phyloP scores from a whole-genome alignment of 2,329 filamentous ascomycete genomes.

The Dryadomyces quercus-mongolicae region DNA sequence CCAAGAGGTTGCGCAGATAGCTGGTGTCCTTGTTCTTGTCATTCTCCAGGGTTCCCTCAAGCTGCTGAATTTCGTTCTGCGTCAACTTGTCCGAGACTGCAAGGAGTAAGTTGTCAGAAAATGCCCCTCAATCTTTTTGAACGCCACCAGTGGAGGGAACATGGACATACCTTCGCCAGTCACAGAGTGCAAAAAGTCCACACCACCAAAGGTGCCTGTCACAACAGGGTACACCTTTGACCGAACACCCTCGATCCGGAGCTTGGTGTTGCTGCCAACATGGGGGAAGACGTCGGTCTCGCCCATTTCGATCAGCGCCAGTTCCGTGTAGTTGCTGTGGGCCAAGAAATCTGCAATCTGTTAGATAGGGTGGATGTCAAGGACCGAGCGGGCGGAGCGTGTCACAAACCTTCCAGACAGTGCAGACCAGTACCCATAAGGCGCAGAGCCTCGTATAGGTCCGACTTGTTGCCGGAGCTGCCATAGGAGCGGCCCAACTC shows the following conservation, averaged over 20 bases:
- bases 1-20: conserved; percentile 65
- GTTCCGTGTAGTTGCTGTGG: conserved; percentile 86
- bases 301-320: conserved; percentile 77
- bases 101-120: no score
- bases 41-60: conserved; percentile 69
- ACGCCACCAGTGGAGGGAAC: no score
- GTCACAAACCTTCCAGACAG: conserved; percentile 59
- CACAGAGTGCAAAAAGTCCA: conserved; percentile 87
- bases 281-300: conserved; percentile 77
- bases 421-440: conserved; percentile 80
- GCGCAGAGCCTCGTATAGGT: conserved; percentile 77
- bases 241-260: conserved; percentile 56
- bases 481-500: conserved; percentile 68
- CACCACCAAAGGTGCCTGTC: conserved; percentile 88
- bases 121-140: no score
- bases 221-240: conserved; percentile 65
- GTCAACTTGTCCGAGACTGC: conserved; percentile 75
- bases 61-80: conserved; percentile 80
- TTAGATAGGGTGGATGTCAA: not conserved
- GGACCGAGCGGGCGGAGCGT: no score
- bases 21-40: conserved; percentile 55
- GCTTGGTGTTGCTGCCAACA: conserved; percentile 61
- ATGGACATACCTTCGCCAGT: conserved; percentile 44
- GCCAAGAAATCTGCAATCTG: conserved; percentile 60
- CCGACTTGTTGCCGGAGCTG: conserved; percentile 53